Conservation (phyloP, 148 eudicot genomes). For the Chenopodium suecicum region DNA sequence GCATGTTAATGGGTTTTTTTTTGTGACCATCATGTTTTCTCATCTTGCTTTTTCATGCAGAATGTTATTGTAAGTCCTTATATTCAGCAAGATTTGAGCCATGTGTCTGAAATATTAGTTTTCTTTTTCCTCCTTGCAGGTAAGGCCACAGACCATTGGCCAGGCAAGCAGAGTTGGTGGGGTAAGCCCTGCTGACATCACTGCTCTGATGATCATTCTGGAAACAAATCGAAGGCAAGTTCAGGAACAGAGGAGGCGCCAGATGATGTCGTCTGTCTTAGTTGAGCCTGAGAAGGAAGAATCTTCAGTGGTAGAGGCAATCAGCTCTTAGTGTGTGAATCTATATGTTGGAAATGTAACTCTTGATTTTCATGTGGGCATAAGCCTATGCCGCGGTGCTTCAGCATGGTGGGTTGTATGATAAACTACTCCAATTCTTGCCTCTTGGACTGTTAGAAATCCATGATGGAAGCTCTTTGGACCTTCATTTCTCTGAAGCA, state of each 20-base stretch:
- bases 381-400: not conserved
- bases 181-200: slow-evolving; percentile 94
- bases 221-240: slow-evolving; percentile 75
- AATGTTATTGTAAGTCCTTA: not conserved
- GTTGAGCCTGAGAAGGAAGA: slow-evolving; percentile 44
- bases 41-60: not conserved
- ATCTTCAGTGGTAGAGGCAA: slow-evolving; percentile 35
- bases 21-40: not conserved
- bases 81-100: not conserved
- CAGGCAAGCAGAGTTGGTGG: slow-evolving; percentile 98
- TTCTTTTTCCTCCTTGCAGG: slow-evolving; percentile 37
- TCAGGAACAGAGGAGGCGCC: slow-evolving; percentile 46
- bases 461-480: not conserved
- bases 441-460: not conserved
- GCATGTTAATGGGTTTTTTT: not conserved
- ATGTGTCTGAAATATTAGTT: slow-evolving; percentile 10
- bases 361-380: not conserved
- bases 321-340: slow-evolving; percentile 23
- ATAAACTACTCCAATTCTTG: not conserved
- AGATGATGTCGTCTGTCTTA: slow-evolving; percentile 38
- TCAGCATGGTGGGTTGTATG: not conserved
- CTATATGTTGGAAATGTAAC: slow-evolving; percentile 4
- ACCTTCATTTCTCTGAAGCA: not conserved
- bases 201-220: slow-evolving; percentile 78
- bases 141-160: slow-evolving; percentile 93